phyloP scores from a whole-genome alignment of 1,139 yeast species.

The Diutina pseudorugosa region DNA sequence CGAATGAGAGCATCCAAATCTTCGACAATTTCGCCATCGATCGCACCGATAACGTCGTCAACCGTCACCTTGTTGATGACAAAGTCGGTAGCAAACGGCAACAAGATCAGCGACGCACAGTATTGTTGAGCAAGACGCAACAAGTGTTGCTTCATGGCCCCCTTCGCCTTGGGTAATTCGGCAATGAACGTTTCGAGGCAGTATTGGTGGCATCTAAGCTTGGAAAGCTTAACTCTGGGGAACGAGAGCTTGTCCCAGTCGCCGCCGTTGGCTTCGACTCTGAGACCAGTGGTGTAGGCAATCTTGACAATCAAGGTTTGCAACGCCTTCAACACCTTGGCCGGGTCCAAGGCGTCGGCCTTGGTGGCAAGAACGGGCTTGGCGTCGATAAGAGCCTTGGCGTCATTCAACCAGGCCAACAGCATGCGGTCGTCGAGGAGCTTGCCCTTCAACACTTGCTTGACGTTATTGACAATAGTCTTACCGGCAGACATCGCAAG shows the following conservation, averaged over 20 bases:
- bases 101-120: slow-evolving; percentile 8
- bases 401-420: slow-evolving; percentile 8
- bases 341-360: slow-evolving; percentile 7
- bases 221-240: slow-evolving; percentile 10
- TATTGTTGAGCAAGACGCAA: slow-evolving; percentile 8
- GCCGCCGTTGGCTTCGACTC: neutral
- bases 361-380: neutral
- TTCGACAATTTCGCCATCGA: slow-evolving; percentile 6
- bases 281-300: slow-evolving; percentile 7
- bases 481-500: slow-evolving; percentile 11
- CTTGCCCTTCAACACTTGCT: slow-evolving; percentile 7
- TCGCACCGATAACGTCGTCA: slow-evolving; percentile 6
- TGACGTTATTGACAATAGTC: slow-evolving; percentile 8
- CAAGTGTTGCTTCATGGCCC: slow-evolving; percentile 7
- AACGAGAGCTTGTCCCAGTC: slow-evolving; percentile 10
- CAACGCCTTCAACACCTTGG: slow-evolving; percentile 8
- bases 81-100: slow-evolving; percentile 8
- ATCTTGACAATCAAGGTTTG: slow-evolving; percentile 10
- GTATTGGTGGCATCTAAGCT: slow-evolving; percentile 10
- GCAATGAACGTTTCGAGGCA: slow-evolving; percentile 9
- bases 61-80: slow-evolving; percentile 8
- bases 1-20: slow-evolving; percentile 8
- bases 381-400: neutral
- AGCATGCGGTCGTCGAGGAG: slow-evolving; percentile 5
- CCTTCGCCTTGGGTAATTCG: slow-evolving; percentile 6